A percentile compares a stretch with the other conserved stretches of the same genome.
Evolutionary conservation across 441 rosid genomes (phyloP).

Genomic region (Corymbia citriodora): DNA sequence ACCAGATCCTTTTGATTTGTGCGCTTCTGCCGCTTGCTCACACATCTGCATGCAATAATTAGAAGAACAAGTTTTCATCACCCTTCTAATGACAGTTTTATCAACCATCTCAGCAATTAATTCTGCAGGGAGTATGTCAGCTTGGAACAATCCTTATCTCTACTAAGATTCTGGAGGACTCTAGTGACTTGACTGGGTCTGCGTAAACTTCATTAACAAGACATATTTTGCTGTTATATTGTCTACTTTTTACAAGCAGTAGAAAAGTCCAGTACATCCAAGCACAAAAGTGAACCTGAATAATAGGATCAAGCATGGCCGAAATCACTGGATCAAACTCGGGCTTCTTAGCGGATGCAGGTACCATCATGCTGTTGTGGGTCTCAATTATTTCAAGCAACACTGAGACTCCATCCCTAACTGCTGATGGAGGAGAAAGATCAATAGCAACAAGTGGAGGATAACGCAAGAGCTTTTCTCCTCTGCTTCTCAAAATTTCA

Average conservation of each 20-base stretch:
- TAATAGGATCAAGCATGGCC: slow-evolving; percentile 87
- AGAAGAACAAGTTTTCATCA: not conserved
- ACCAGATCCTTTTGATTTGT: slow-evolving; percentile 65
- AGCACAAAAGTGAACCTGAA: slow-evolving; percentile 51
- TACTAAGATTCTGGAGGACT: not conserved
- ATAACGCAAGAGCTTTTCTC: slow-evolving; percentile 90
- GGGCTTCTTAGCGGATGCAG: slow-evolving; percentile 55
- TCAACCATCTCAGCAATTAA: not conserved
- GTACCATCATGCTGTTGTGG: slow-evolving; percentile 79
- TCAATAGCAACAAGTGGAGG: slow-evolving; percentile 91
- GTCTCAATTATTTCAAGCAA: slow-evolving; percentile 88
- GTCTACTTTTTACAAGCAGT: not conserved
- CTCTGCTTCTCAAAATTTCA: slow-evolving; percentile 80
- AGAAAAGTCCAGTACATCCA: not conserved
- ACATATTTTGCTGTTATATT: not conserved
- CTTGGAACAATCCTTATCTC: not conserved
- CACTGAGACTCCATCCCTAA: slow-evolving; percentile 86
- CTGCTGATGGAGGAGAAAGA: slow-evolving; percentile 94
- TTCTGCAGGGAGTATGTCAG: not conserved
- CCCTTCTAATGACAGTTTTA: not conserved
- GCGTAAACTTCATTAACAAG: not conserved
- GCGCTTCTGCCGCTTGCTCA: slow-evolving; percentile 93
- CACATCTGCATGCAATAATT: slow-evolving; percentile 68
- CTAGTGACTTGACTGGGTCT: not conserved
- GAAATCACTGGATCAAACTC: slow-evolving; percentile 80